Conservation (phyloP, 179 eudicot species). For the Dionaea muscipula region DNA sequence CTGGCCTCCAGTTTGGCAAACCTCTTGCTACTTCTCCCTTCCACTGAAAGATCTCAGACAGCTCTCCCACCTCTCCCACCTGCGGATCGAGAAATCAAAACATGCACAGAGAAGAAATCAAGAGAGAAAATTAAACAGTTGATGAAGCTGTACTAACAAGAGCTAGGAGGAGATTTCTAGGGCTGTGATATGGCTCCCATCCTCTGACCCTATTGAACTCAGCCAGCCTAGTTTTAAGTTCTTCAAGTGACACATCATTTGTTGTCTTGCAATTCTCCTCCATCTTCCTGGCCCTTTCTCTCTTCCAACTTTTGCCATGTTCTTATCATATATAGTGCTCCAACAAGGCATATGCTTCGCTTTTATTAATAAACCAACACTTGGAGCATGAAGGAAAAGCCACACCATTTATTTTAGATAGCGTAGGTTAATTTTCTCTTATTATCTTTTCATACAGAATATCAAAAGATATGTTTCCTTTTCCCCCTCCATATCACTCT, state of each 20-base stretch:
- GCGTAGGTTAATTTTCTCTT: too few relatives aligned
- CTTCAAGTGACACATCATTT: slow-evolving; percentile 52
- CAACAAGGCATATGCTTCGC: not conserved
- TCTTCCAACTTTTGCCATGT: too few relatives aligned
- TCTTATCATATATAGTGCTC: not conserved
- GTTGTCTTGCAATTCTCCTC: slow-evolving; percentile 23
- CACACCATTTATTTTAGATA: not conserved
- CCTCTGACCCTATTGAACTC: slow-evolving; percentile 56
- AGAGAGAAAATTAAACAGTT: not conserved
- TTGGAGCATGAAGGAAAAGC: too few relatives aligned
- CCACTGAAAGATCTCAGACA: slow-evolving; percentile 72
- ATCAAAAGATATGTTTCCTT: too few relatives aligned
- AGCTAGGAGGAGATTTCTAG: slow-evolving; percentile 68
- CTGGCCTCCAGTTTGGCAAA: slow-evolving; percentile 49
- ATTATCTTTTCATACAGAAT: too few relatives aligned
- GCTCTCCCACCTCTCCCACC: slow-evolving; percentile 77
- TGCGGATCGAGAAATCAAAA: not conserved
- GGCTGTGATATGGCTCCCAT: slow-evolving; percentile 70
- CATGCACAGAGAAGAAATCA: not conserved
- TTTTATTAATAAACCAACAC: not conserved
- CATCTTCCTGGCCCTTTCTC: not conserved
- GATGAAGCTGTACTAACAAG: slow-evolving; percentile 30
- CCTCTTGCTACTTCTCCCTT: slow-evolving; percentile 66
- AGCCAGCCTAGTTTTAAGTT: slow-evolving; percentile 38
- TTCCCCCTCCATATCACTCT: too few relatives aligned